Base-by-base conservation (phyloP, 495 filamentous ascomycete genomes). In the Hyaloscypha hepaticicola region DNA sequence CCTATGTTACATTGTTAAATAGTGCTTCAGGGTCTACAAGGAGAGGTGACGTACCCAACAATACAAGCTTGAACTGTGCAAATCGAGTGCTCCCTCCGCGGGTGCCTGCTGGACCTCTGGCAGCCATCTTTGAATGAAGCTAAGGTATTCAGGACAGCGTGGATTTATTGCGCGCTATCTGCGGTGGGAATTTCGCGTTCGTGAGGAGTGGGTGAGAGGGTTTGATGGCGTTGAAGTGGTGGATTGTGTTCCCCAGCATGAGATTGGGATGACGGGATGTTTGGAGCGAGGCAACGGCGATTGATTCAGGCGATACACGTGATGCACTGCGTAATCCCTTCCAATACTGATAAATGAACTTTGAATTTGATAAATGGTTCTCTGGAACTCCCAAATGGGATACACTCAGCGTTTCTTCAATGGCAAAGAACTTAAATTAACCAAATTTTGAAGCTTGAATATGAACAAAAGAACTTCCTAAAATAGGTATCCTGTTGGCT, bases 51-150 rank as follows among this genome's bases (percentile, higher is more conserved):
- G 65, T 83, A 97, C 95, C 95, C 66, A 99, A 82, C 72, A 99
- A 81, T 63, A 99, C 95, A 72, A 99, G 87, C 83, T 99, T 99
- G 81, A 99, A 99, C 82, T 99, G 95, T 68, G 95, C 95, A 79
- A 99, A 99, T 72, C 93, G 89, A 70, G 75, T 80, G 74, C 74
- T 75, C 74, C 90, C 90, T 60, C 85, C 84, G 67, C 91, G 87
- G 74, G 84, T 83, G 76, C 89, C 90, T 76, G 90, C 84, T 75
- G 88, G 85, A 75, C 87, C 82, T 80, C 93, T 83, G 73, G 90
- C 83, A 75, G 92, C 89, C 93, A 97, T 97, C 19, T 52, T 66
- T 55, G 56, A 61, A 41, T 45, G 61, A 31, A 58, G 5, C 26
- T 52, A 59, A 60, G 45, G 49, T 48, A 24, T 57, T 60, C 28